Conservation (phyloP, 2,329 filamentous ascomycete genomes). For the Paracamarosporium sp. region DNA sequence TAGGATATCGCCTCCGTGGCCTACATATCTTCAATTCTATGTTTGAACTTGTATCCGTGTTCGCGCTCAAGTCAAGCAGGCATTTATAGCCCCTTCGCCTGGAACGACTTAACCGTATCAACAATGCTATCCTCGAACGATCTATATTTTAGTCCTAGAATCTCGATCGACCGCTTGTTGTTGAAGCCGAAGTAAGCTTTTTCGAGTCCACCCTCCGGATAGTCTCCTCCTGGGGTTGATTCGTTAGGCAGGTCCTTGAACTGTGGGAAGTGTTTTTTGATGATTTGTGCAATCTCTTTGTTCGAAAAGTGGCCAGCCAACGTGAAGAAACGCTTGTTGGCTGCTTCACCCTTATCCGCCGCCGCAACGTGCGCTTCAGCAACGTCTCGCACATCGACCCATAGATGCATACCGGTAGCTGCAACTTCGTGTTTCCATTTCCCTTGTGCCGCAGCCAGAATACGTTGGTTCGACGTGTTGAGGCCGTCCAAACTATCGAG, state of each 20-base stretch:
- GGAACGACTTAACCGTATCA: conserved; percentile 69
- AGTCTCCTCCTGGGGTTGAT: conserved; percentile 52
- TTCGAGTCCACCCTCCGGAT: conserved; percentile 54
- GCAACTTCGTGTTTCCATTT: conserved; percentile 64
- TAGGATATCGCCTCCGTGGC: not conserved
- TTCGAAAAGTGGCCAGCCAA: conserved; percentile 66
- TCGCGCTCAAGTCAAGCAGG: too few relatives aligned
- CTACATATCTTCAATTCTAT: not conserved
- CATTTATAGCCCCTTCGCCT: conserved; percentile 57
- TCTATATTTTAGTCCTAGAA: conserved; percentile 67
- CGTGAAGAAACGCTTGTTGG: conserved; percentile 70
- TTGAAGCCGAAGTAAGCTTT: conserved; percentile 55
- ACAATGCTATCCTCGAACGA: conserved; percentile 64
- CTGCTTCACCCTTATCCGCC: conserved; percentile 61
- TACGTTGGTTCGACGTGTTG: conserved; percentile 76
- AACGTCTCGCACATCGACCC: conserved; percentile 61
- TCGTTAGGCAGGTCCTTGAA: conserved; percentile 58
- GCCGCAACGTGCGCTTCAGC: conserved; percentile 69
- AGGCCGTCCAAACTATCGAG: conserved; percentile 68
- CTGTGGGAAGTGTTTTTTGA: conserved; percentile 63
- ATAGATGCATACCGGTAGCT: conserved; percentile 61
- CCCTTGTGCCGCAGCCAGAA: conserved; percentile 69
- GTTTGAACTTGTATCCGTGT: not conserved
- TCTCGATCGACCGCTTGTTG: conserved; percentile 60
- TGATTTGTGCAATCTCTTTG: conserved; percentile 62